Conservation (phyloP, 176 grass and related monocot species). For the Eragrostis curvula region DNA sequence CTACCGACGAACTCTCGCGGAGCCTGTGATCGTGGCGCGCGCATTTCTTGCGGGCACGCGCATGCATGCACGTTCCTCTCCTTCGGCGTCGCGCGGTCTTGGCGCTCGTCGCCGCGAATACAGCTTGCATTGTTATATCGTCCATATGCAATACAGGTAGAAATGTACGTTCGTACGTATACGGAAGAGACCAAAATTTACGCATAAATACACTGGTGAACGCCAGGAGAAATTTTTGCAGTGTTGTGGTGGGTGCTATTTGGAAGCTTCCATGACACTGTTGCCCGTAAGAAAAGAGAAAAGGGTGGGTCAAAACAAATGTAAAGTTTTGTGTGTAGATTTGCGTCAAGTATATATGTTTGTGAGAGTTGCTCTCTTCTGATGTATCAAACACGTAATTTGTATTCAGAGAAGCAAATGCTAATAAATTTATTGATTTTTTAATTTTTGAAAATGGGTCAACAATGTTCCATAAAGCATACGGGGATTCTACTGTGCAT, state of each 20-base stretch:
- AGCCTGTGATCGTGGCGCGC: conserved; percentile 27
- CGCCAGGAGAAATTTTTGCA: conserved; percentile 23
- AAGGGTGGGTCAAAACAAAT: neutral
- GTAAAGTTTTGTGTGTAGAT: neutral
- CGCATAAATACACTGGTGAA: neutral
- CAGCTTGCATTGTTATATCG: no score
- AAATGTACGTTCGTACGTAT: neutral
- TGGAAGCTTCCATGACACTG: conserved; percentile 26
- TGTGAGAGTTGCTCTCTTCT: neutral
- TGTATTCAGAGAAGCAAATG: conserved; percentile 2
- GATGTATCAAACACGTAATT: neutral
- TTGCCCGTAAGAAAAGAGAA: neutral
- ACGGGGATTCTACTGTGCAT: neutral
- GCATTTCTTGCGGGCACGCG: no score
- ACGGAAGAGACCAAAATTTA: neutral
- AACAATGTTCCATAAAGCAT: neutral
- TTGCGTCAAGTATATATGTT: neutral
- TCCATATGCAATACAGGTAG: neutral
- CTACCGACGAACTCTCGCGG: conserved; percentile 37
- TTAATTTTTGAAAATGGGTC: no score
- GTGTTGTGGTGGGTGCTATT: conserved; percentile 25
- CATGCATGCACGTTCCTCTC: no score
- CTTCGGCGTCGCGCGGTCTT: neutral
- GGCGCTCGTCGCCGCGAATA: neutral
- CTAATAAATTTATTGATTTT: neutral